Base-by-base conservation (phyloP, 306 rosid genomes). In the Sphenostylis stenocarpa region DNA sequence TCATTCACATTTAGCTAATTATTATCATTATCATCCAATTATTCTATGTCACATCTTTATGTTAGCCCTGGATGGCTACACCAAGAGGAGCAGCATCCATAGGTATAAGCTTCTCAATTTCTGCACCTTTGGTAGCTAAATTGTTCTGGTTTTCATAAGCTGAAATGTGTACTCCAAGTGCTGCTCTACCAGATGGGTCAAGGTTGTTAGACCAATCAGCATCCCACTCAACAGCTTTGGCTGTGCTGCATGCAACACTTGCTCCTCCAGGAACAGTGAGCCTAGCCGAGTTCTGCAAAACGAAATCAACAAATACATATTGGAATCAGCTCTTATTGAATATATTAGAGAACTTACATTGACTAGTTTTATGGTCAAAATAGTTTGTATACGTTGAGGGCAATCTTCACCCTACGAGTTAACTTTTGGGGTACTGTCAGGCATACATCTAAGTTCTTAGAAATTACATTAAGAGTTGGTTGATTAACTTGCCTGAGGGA, bases 141-240 rank as follows among this genome's bases (percentile, higher is more conserved):
- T 75, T 66, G 36, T 45, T 68, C 39, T 83, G 79, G 4, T 80
- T 49, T 3, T 86, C 94, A 80, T 96, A 96, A 68, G 93, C 96
- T 15, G 92, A 84, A 39, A 53, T 24, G 73, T 96, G 99, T 47
- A 96, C 97, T 70, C 97, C 98, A 2, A 85, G 88, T 15, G 96
- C 96, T 63, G 99, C 99, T 85, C 99, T 86, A 17, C 98, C 99
- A 21, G 98, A 92, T 41, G 98, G 99, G 44, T 96, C 99, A 26
- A 93, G 93, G 77, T 92, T 92, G 41, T 83, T 89, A 0, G 91
- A 86, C 99, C 99, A 96, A 3, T 92, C 44, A 28, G 91, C 97
- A 41, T 96, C 97, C 99, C 99, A 96, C 52, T 88, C 98, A 15
- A 96, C 81, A 4, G 99, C 98, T 63, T 90, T 91, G 0, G 99